phyloP scores from a whole-genome alignment of 352 stramenopile species.

The Phytopythium kandeliae region DNA sequence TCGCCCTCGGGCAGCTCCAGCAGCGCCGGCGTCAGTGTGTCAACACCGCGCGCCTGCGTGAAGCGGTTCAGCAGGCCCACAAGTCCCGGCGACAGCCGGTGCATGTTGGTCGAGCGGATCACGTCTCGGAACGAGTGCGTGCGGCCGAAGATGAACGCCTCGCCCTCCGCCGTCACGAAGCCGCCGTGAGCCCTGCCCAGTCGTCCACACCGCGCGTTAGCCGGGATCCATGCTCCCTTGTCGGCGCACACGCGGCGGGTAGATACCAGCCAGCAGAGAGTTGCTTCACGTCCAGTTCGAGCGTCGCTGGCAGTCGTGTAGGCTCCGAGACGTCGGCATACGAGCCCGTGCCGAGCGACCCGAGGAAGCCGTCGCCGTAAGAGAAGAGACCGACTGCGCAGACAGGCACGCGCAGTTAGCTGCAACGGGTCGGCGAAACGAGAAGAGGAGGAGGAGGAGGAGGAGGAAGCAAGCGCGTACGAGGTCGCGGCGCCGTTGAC shows the following conservation, averaged over 20 bases:
- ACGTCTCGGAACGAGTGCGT: constrained; percentile 83
- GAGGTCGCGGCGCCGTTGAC: not conserved
- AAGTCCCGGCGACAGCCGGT: constrained; percentile 67
- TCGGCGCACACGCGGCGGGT: too few species aligned
- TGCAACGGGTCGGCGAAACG: too few species aligned
- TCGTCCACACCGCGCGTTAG: too few species aligned
- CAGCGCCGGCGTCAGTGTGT: constrained; percentile 50
- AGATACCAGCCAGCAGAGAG: constrained; percentile 61
- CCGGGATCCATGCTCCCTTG: too few species aligned
- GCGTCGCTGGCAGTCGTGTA: constrained; percentile 37
- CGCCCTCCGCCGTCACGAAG: constrained; percentile 60
- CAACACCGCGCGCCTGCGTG: constrained; percentile 49
- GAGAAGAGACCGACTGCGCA: constrained; percentile 43
- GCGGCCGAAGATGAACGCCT: constrained; percentile 70
- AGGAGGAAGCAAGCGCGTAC: not conserved
- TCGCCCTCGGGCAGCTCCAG: constrained; percentile 60
- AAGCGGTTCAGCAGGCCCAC: constrained; percentile 70
- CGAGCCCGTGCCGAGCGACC: constrained; percentile 57
- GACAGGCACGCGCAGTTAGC: not conserved
- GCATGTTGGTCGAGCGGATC: constrained; percentile 81
- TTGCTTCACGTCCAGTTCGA: constrained; percentile 39
- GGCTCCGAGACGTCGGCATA: constrained; percentile 52
- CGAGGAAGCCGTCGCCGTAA: constrained; percentile 76
- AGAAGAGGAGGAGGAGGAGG: too few species aligned
- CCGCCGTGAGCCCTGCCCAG: constrained; percentile 49